Evolutionary conservation across 1,284 basidiomycete genomes (phyloP), one percentile per base, ranked within the genome.

Genomic region (Sanghuangporus sanghuang): DNA sequence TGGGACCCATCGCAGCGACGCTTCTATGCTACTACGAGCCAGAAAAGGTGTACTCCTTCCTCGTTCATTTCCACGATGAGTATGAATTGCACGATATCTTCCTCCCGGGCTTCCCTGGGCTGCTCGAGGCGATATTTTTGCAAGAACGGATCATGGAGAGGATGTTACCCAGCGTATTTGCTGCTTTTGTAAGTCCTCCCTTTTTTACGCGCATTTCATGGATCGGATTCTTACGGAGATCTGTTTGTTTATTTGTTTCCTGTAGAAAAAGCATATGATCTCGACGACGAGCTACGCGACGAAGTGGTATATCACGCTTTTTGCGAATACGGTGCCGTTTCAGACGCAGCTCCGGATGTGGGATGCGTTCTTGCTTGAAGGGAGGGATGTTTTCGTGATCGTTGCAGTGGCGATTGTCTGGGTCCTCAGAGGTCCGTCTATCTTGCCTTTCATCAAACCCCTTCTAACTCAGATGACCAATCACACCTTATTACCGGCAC

Each of bases 221-320:
- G 9, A 14, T 52, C 27, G 21, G 32, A 52, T 11, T 52, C 27
- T 46, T 18, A 14, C 5, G 9, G 8, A 23, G 21, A 27, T 27
- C 32, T 16, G 42, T 44, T 44, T 12, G 42, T 44, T 18, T 9
- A 9, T 7, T n/a, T 23, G 21, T 16, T n/a, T 11, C 23, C 6
- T 6, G 12, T 68, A 82, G 81, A 85, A 89, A 77, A 88, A 85
- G 67, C 88, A 97, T 69, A 90, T 86, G 83, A 90, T 99, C 67
- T 92, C 90, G 5, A 94, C 93, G 3, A 96, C 95, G 46, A 88
- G 93, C 16, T 99, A 96, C 75, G 96, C 95, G 38, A 98, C 96
- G 1, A 98, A 98, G 75, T 99, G 96, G 96, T 99, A 98, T 76
- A 99, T 99, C 74, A 99, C 97, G 1, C 79, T 99, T 16, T 96